These are phyloP conservation scores for Ampelocalamus luodianensis DNA, from an alignment of 176 grass and related monocot species.

Conservation along the genomic window DNA sequence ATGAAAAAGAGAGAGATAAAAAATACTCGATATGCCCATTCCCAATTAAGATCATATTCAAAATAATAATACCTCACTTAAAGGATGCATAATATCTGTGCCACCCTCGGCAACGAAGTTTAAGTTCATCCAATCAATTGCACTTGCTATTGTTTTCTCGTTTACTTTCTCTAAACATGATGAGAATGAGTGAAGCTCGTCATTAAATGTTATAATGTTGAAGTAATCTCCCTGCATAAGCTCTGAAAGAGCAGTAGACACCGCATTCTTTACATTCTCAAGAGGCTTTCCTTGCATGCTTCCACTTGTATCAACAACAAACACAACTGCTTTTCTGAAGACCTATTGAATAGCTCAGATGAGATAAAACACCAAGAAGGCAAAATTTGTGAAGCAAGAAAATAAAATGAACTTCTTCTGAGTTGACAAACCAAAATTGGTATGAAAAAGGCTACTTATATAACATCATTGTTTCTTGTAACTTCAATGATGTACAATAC, in stretches of 20 bases:
- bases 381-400: not conserved
- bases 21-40: conserved; percentile 20
- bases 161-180: conserved; percentile 80
- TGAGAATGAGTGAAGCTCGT: conserved; percentile 78
- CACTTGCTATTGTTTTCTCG: conserved; percentile 63
- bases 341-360: conserved; percentile 54
- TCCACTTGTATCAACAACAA: conserved; percentile 92
- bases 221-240: conserved; percentile 72
- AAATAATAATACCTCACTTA: conserved; percentile 74
- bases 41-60: not conserved
- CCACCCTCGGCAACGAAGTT: conserved; percentile 80
- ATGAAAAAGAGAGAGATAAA: not conserved
- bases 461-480: conserved; percentile 3
- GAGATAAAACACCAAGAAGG: conserved; percentile 30
- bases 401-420: not conserved
- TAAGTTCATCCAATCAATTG: conserved; percentile 67
- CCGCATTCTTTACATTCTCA: conserved; percentile 77
- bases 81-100: conserved; percentile 85
- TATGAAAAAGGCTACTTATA: not conserved
- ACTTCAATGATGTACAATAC: not conserved
- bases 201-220: conserved; percentile 90
- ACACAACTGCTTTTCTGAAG: conserved; percentile 82
- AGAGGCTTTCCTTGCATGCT: conserved; percentile 95
- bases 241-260: conserved; percentile 74
- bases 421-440: conserved; percentile 7